Evolutionary conservation across 2,329 filamentous ascomycete genomes (phyloP), one percentile per base, ranked within the genome.

Genomic region (Ophiocordyceps camponoti-leonardi): DNA sequence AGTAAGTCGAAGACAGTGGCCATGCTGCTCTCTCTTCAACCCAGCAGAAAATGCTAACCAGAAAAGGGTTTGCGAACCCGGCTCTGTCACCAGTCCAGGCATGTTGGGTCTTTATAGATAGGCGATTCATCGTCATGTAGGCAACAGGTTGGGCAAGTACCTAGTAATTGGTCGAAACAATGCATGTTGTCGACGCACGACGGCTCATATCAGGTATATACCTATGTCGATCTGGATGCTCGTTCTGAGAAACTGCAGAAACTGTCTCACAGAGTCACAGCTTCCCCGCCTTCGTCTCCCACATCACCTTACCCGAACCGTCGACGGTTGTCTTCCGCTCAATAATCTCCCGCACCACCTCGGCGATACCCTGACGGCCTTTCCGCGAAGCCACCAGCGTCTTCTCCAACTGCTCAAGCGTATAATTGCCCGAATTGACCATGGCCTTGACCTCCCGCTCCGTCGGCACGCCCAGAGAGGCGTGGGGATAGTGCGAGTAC

Each of bases 401-500:
- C 19, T 73, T 66, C 31, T 83, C 62, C 48, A 88, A 72, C 60
- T 83, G 69, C 49, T 71, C 64, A 7, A 67, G 63, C n/a, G 64
- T 68, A 55, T 59, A 61, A 22, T 48, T 53, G 46, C 61, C 66
- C 23, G 58, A 52, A 20, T 51, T 53, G 18, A 80, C 65, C 39
- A 72, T 45, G 11, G 54, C 47, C 56, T 66, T 58, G 14, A 83
- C 66, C 44, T 83, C 73, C 37, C 55, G 53, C 64, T 96, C 88
- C 2, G 69, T 72, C 6, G 90, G 92, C 49, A 95, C 67, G 6
- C 81, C 82, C 28, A 87, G 77, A n/a, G 44, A 41, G 13, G 64
- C 62, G 60, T 85, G 76, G 1, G 88, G 90, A 62, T 95, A 95
- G 48, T 81, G 67, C 6, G 57, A 60, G 64, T 81, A 96, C 53